phyloP scores from a whole-genome alignment of 345 rosid species.

The Physaria fendleri region DNA sequence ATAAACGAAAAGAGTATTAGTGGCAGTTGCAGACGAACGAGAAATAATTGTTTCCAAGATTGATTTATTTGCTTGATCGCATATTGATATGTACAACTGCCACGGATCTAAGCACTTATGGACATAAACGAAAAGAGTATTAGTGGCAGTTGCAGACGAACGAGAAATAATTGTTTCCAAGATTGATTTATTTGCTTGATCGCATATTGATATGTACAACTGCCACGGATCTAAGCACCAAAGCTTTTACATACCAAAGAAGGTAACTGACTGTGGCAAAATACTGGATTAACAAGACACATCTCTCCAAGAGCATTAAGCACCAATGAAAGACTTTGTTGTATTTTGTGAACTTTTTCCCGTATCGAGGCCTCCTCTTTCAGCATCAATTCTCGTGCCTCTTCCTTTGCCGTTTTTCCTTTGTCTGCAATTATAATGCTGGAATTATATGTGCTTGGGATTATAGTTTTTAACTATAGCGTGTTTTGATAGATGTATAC shows the following conservation, averaged over 20 bases:
- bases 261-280: constrained; percentile 90
- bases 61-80: background rate
- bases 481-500: constrained; percentile 29
- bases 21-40: background rate
- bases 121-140: no score
- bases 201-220: constrained; percentile 8
- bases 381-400: constrained; percentile 86
- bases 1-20: background rate
- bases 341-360: constrained; percentile 53
- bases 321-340: constrained; percentile 60
- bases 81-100: constrained; percentile 6
- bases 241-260: constrained; percentile 59
- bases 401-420: constrained; percentile 89
- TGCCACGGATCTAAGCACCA: background rate
- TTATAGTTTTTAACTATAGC: background rate
- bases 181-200: background rate
- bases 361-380: constrained; percentile 82
- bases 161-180: background rate
- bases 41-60: background rate
- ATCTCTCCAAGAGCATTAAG: constrained; percentile 85
- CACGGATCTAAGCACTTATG: background rate
- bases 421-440: constrained; percentile 48
- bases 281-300: constrained; percentile 80
- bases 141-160: constrained; percentile 1
- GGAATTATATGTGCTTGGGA: constrained; percentile 1